Evolutionary conservation across 2,329 filamentous ascomycete genomes (phyloP), one percentile per base, ranked within the genome.

Genomic region (Gnomoniopsis smithogilvyi): DNA sequence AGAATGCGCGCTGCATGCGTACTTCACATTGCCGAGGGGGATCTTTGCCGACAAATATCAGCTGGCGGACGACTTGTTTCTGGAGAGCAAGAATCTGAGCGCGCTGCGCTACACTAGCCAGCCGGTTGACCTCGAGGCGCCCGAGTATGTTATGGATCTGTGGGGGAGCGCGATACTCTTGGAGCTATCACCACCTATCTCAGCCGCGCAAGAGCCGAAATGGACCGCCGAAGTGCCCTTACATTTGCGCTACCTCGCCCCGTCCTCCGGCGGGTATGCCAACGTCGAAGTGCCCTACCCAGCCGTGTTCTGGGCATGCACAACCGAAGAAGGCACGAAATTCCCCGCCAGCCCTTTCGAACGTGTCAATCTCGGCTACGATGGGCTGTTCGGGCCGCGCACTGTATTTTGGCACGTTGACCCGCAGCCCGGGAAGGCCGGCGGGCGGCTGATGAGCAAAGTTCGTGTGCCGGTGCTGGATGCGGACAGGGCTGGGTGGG

Each of bases 21-120:
- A 96, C 72, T 76, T 96, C 26, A 96, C 91, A 0, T 83, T 97
- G 2, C 93, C 94, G 1, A 90, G 88, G 26, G 76, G 81, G 51
- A 80, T 97, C 62, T 97, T 98, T 73, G 85, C 90, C 43, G 94
- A 98, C 76, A 87, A 88, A 68, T 96, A 96, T 74, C 92, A 96
- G 73, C 82, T 97, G 61, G 80, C 78, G 24, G 90, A 93, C 70
- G 74, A 82, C 0, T 80, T 96, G 6, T 95, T 96, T 74, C 81
- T 96, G 33, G 73, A 84, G 3, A 93, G 91, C 1, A 92, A 96
- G 67, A 91, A 96, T 68, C 80, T 97, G 21, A 78, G 81, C 2
- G 78, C 83, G 2, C 76, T 96, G 45, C 86, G 81, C 48, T 85
- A 88, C 63, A 81, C 91, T 15, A 86, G 86, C 26, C 83, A 90